phyloP scores from a whole-genome alignment of 2,329 filamentous ascomycete genomes.

The Fusarium tupiense region DNA sequence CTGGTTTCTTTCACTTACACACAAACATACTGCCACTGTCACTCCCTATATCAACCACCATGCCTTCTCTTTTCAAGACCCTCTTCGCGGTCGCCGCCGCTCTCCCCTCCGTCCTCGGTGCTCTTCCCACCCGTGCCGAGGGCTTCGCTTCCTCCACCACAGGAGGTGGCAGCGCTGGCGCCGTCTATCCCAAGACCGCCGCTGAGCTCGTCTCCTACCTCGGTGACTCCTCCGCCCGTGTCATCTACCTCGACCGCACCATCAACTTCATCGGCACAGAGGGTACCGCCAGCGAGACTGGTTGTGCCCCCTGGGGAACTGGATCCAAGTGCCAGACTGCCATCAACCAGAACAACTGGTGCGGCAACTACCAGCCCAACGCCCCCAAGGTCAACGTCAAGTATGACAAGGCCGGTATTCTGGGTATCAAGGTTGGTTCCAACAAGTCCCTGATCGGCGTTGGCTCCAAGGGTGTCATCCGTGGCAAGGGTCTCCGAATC shows the following conservation, averaged over 20 bases:
- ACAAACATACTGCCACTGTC: neutral
- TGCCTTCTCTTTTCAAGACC: conserved; percentile 36
- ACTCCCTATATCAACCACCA: conserved; percentile 1
- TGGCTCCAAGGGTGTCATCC: conserved; percentile 63
- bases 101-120: conserved; percentile 34
- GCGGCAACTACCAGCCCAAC: conserved; percentile 64
- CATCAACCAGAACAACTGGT: conserved; percentile 69
- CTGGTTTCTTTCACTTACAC: conserved; percentile 21
- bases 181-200: conserved; percentile 63
- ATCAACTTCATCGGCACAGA: conserved; percentile 66
- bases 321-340: conserved; percentile 64
- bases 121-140: conserved; percentile 50
- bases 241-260: conserved; percentile 67
- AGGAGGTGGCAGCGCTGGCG: conserved; percentile 64
- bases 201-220: conserved; percentile 69
- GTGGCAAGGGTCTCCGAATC: conserved; percentile 65
- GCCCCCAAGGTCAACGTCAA: conserved; percentile 57
- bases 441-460: conserved; percentile 68
- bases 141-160: conserved; percentile 63
- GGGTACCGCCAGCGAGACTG: conserved; percentile 60
- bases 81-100: conserved; percentile 31
- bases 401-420: conserved; percentile 62
- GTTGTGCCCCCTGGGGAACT: conserved; percentile 68
- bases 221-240: conserved; percentile 60
- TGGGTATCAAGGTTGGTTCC: conserved; percentile 62